A percentile compares a stretch with the other conserved stretches of the same genome.
Evolutionary conservation across 2,329 filamentous ascomycete genomes (phyloP).

Genomic region (Pseudopithomyces maydicus): DNA sequence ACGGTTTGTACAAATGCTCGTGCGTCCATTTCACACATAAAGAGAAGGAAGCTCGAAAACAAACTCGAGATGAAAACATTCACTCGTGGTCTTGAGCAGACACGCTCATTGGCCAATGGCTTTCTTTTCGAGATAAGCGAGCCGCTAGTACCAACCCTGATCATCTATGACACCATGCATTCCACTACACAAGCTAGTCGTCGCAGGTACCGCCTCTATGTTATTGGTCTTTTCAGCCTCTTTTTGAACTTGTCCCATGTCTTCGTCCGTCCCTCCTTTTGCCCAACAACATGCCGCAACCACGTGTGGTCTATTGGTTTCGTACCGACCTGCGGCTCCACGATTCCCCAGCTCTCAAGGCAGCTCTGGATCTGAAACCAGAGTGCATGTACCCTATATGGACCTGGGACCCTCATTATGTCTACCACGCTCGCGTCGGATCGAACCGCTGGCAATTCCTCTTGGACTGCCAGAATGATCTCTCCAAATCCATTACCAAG

Average conservation of each 20-base stretch:
- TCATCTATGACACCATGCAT: conserved; percentile 37
- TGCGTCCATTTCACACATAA: too few relatives aligned
- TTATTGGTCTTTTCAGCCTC: not conserved
- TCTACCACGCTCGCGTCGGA: conserved; percentile 72
- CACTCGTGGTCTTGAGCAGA: not conserved
- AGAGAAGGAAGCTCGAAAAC: not conserved
- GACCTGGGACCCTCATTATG: conserved; percentile 82
- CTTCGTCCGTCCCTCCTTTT: not conserved
- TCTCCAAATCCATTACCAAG: conserved; percentile 69
- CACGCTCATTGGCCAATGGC: conserved; percentile 2
- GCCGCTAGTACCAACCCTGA: conserved; percentile 12
- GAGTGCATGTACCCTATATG: conserved; percentile 75
- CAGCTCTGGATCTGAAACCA: conserved; percentile 72
- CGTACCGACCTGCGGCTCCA: conserved; percentile 78
- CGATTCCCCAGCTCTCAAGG: conserved; percentile 74
- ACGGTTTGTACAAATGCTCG: too few relatives aligned
- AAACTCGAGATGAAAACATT: not conserved
- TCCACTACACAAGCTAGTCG: conserved; percentile 18
- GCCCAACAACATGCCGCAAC: conserved; percentile 37
- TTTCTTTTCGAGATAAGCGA: conserved; percentile 26
- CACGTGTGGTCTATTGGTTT: conserved; percentile 76
- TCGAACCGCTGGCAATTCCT: conserved; percentile 76
- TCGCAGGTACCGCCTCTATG: conserved; percentile 11
- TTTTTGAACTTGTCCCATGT: not conserved
- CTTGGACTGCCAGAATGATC: conserved; percentile 73